Conservation (phyloP, 352 stramenopile genomes). For the Paralagenidium karlingii region DNA sequence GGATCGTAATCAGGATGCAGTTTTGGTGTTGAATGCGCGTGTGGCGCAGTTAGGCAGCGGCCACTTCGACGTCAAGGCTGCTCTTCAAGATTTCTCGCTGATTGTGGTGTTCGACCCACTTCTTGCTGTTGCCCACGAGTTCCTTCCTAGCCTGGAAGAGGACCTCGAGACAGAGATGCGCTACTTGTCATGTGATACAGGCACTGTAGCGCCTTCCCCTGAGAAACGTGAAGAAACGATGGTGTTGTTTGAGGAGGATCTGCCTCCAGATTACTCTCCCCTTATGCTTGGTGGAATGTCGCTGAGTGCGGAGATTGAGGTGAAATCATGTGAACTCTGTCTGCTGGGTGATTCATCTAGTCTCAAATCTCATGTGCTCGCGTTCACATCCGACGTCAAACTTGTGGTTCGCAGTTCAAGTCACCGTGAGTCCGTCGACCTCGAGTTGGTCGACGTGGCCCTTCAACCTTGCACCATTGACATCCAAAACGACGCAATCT, state of each 20-base stretch:
- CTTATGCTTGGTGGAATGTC: slow-evolving; percentile 43
- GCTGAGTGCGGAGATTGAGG: slow-evolving; percentile 29
- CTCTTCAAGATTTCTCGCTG: slow-evolving; percentile 47
- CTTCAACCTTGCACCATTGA: slow-evolving; percentile 61
- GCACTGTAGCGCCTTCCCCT: slow-evolving; percentile 25
- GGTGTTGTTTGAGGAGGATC: slow-evolving; percentile 37
- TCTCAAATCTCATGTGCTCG: slow-evolving; percentile 60
- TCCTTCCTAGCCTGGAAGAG: slow-evolving; percentile 44
- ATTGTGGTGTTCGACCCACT: slow-evolving; percentile 71
- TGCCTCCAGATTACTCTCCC: slow-evolving; percentile 55
- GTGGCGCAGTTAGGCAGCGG: slow-evolving; percentile 31
- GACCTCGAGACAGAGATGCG: slow-evolving; percentile 63
- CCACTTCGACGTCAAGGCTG: slow-evolving; percentile 38
- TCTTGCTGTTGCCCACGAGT: slow-evolving; percentile 30
- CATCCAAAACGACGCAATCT: slow-evolving; percentile 47
- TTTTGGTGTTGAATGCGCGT: slow-evolving; percentile 35
- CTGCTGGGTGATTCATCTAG: slow-evolving; percentile 61
- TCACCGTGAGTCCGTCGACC: slow-evolving; percentile 48
- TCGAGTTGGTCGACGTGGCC: slow-evolving; percentile 70
- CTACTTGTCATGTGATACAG: slow-evolving; percentile 41
- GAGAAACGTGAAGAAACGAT: slow-evolving; percentile 32
- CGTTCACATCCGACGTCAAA: slow-evolving; percentile 67
- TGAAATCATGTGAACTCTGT: slow-evolving; percentile 60
- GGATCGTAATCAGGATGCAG: slow-evolving; percentile 53
- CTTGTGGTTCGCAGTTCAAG: slow-evolving; percentile 44